phyloP scores from a whole-genome alignment of 1,139 yeast genomes.

The Saccharomyces pastorianus region DNA sequence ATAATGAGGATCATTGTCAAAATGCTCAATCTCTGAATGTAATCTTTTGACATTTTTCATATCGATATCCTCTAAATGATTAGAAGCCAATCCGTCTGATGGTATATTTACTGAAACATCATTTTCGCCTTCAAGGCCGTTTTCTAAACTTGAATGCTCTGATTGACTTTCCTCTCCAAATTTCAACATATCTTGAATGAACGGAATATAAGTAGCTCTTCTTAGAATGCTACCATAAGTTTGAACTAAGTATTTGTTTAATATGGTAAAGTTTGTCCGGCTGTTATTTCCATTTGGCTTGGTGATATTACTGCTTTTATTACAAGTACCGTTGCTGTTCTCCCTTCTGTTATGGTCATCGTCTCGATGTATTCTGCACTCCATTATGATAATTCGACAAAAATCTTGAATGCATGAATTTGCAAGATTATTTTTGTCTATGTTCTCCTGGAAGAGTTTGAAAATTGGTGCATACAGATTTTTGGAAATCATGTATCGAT shows the following conservation, averaged over 20 bases:
- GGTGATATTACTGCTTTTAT: not conserved
- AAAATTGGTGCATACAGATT: conserved; percentile 48
- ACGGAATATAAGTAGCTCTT: conserved; percentile 31
- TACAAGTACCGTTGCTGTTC: not conserved
- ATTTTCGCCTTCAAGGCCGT: conserved; percentile 4
- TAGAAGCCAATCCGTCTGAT: conserved; percentile 5
- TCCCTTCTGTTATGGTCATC: conserved; percentile 18
- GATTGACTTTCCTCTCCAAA: not conserved
- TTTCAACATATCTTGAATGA: conserved; percentile 23
- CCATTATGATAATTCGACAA: conserved; percentile 43
- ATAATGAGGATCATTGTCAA: not conserved
- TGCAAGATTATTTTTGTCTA: conserved; percentile 51
- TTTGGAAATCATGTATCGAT: conserved; percentile 48
- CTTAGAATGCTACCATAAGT: conserved; percentile 38
- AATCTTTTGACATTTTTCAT: not conserved
- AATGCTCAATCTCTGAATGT: conserved; percentile 1
- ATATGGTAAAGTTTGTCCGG: conserved; percentile 37
- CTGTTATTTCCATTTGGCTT: not conserved
- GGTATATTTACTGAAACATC: conserved; percentile 14
- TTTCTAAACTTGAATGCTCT: not conserved
- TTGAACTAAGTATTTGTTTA: conserved; percentile 45
- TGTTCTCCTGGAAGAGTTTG: conserved; percentile 42
- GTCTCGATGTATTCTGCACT: conserved; percentile 16
- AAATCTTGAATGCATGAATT: conserved; percentile 74
- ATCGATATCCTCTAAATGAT: not conserved